Base-by-base conservation (phyloP, 495 filamentous ascomycete genomes). In the Penicillium herquei region DNA sequence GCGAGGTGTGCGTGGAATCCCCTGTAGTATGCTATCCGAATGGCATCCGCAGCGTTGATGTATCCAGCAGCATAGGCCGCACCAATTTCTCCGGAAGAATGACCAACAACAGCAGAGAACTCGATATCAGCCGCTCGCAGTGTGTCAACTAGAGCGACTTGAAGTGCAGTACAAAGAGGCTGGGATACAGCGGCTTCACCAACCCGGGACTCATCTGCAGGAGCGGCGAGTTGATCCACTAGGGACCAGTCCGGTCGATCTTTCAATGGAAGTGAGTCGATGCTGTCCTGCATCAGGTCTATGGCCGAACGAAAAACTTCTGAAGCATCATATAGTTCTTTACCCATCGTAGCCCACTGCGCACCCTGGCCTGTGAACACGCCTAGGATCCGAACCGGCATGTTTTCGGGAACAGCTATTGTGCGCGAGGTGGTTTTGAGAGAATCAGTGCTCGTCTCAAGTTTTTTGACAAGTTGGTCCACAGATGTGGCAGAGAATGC, bases 11-110 rank as follows among this genome's bases (percentile, higher is more conserved):
- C 1, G 45, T 26, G 37, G 34, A 31, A 0, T 48, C 82, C 82
- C 14, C 82, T 71, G 21, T 78, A 79, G 53, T 81, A 84, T 0
- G 82, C 78, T 37, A 80, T 63, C 0, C 49, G 14, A 3, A 84
- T 74, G 4, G 80, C 80, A 16, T 77, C 74, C 2, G 43, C 12
- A 44, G 45, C 41, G 0, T 49, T 40, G 0, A 71, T 3, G 3
- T 18, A 31, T 0, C 58, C 59, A 2, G 64, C 78, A 7, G 67
- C 61, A 49, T 67, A 72, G 3, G 70, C 68, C 2, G 70, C 66
- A 8, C 31, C 68, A 33, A 72, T 71, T 43, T 73, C 70, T 7
- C 71, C 70, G 13, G 56, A 63, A 0, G 68, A 71, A 41, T 72
- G 71, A 4, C 71, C 67, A 0, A 69, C 55, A 0, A 70, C 65